Percentiles rank a stretch among this genome's conserved stretches.
phyloP scores from a whole-genome alignment of 2,329 filamentous ascomycete genomes.

The Fusarium coicis region DNA sequence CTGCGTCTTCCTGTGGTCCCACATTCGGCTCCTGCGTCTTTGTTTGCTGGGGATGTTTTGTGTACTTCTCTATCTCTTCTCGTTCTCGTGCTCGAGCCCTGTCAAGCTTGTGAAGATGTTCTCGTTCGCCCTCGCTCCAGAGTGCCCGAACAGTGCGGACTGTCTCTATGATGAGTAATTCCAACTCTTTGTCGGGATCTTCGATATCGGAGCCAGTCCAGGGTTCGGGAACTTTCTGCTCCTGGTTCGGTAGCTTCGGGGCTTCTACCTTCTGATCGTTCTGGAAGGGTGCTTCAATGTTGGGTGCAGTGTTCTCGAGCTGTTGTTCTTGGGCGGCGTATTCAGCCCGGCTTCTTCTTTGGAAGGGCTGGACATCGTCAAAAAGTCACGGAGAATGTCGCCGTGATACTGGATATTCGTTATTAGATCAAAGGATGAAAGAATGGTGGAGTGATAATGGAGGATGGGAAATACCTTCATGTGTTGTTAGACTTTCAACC shows the following conservation, averaged over 20 bases:
- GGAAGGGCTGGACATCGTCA: background rate
- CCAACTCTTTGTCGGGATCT: background rate
- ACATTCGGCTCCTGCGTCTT: background rate
- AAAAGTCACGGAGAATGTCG: no score
- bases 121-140: background rate
- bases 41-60: background rate
- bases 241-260: background rate
- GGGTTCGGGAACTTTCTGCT: background rate
- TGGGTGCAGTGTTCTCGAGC: background rate
- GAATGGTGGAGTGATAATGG: background rate
- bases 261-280: background rate
- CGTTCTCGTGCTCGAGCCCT: background rate
- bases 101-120: background rate
- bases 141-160: no score
- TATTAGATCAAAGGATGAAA: no score
- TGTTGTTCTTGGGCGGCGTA: background rate
- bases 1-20: background rate
- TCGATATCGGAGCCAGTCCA: background rate
- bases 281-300: no score
- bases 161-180: background rate
- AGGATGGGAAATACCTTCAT: background rate
- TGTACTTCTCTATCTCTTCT: background rate
- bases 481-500: no score
- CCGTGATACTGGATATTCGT: background rate
- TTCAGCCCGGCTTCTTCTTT: background rate